These are phyloP conservation scores for Zea mays DNA, from an alignment of 176 grass and related monocot genomes.

Conservation along the genomic window Zm-B73-REFERENCE-NAM-5.0 NC_050100.1:27385001-27385500, in stretches of 20 bases:
- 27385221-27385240: background rate
- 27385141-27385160: conserved; percentile 63
- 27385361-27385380: background rate
- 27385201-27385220: conserved; percentile 26
- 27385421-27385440: background rate
- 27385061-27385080: background rate
- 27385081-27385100: background rate
- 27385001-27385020: no score
- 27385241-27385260: conserved; percentile 29
- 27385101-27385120: background rate
- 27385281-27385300: conserved; percentile 62
- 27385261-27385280: background rate
- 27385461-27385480: background rate
- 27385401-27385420: background rate
- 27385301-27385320: conserved; percentile 49
- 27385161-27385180: conserved; percentile 67
- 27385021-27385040: no score
- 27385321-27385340: background rate
- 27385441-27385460: conserved; percentile 6
- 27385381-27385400: background rate
- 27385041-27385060: no score
- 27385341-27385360: background rate
- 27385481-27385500: background rate
- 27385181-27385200: conserved; percentile 60
- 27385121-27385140: conserved; percentile 38